Evolutionary conservation across 2,329 filamentous ascomycete species (phyloP).

Genomic region (Tolypocladium guangdongense): DNA sequence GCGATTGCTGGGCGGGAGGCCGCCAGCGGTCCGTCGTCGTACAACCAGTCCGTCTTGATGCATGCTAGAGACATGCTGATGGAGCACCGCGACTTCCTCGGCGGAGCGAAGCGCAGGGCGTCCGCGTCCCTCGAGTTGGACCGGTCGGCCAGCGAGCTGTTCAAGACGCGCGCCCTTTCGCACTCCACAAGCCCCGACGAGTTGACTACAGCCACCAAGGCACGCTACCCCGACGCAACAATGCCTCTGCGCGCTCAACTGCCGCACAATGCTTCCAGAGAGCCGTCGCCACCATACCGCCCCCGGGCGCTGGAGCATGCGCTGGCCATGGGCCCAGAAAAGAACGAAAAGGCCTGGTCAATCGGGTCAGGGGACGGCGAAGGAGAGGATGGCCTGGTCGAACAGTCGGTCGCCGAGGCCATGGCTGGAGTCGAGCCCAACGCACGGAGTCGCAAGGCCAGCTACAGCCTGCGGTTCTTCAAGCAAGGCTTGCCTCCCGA

Average conservation of each 20-base stretch:
- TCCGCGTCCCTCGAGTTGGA: conserved; percentile 25
- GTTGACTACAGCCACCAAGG: conserved; percentile 11
- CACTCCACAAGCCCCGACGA: conserved; percentile 18
- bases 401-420: conserved; percentile 53
- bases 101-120: conserved; percentile 15
- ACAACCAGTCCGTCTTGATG: conserved; percentile 18
- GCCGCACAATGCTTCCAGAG: conserved; percentile 6
- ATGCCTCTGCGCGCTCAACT: conserved; percentile 5
- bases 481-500: conserved; percentile 52
- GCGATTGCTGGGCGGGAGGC: conserved; percentile 16
- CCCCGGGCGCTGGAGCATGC: conserved; percentile 31
- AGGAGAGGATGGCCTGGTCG: conserved; percentile 46
- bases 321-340: conserved; percentile 37
- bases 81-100: conserved; percentile 21
- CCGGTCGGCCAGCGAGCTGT: conserved; percentile 11
- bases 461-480: conserved; percentile 56
- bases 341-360: conserved; percentile 54
- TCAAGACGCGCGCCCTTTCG: conserved; percentile 13
- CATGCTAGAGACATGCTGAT: conserved; percentile 25
- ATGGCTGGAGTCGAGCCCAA: conserved; percentile 51
- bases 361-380: conserved; percentile 42
- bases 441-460: conserved; percentile 55
- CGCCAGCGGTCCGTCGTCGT: conserved; percentile 20
- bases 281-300: conserved; percentile 13
- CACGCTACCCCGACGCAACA: conserved; percentile 8